These are phyloP conservation scores for Rutstroemia sp. DNA, from an alignment of 2,329 filamentous ascomycete species.

Conservation along the genomic window DNA sequence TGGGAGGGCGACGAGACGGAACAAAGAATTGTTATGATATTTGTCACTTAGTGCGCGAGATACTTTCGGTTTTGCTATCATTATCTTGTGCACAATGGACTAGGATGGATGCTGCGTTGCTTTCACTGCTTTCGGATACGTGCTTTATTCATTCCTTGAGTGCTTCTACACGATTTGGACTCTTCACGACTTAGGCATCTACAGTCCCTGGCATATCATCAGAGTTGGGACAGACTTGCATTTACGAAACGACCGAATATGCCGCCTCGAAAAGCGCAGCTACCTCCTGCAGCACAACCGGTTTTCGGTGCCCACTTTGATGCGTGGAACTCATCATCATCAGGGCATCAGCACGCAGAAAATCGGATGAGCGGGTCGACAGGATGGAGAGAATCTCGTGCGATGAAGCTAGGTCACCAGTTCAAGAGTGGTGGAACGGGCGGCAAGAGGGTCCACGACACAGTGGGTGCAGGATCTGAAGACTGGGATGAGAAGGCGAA, in stretches of 20 bases:
- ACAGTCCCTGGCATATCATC: background rate
- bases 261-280: conserved; percentile 18
- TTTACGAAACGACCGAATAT: conserved; percentile 9
- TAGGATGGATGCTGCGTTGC: no score
- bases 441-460: conserved; percentile 54
- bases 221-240: background rate
- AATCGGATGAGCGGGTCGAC: conserved; percentile 52
- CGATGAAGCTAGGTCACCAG: conserved; percentile 62
- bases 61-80: no score
- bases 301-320: conserved; percentile 45
- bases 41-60: no score
- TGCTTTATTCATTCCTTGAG: no score
- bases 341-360: conserved; percentile 74
- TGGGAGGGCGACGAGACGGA: no score
- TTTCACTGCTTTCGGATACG: no score
- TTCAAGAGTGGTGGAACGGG: conserved; percentile 52
- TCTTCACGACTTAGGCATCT: background rate
- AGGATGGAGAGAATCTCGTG: conserved; percentile 66
- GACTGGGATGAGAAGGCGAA: conserved; percentile 42
- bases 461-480: conserved; percentile 55
- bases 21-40: no score
- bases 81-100: no score
- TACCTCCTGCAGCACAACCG: conserved; percentile 30
- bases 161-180: background rate
- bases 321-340: conserved; percentile 65